Base-by-base conservation (phyloP, 2,329 filamentous ascomycete species). In the Pyrenochaeta sp. region DNA sequence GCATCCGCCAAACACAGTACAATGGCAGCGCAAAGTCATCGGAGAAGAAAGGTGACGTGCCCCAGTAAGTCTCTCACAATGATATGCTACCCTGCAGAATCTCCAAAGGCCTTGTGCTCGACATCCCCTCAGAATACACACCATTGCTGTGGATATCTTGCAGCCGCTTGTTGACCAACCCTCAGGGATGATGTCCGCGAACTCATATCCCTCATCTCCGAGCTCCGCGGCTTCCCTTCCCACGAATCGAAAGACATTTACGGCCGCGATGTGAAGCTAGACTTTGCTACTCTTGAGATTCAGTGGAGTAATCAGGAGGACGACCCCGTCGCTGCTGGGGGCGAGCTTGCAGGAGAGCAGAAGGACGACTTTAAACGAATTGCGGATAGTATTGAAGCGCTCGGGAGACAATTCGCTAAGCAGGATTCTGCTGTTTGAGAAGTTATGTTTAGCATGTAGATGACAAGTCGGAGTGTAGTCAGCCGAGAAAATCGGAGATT, bases 351-450 rank as follows among this genome's bases (percentile, higher is more conserved):
- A 1, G 68, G 59, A 6, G 77, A 79, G 72, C 71, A 74, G 57
- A 79, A 78, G 68, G 72, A 78, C 46, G 75, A 75, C 27, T 78
- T 78, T 58, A 77, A 76, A 72, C 63, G 76, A 29, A 68, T 79
- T 15, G 72, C 62, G n/a, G 73, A 78, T 29, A 77, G 74, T 56
- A 76, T 79, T 35, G 75, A 78, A 60, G 75, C 76, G 41, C 60
- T 78, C 32, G 75, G 62, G 18, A 71, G 77, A 62, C 70, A 67
- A 18, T 78, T 78, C 49, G 77, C 76, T 1, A 78, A 76, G 72
- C 65, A 75, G 50, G 75, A 78, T 48, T 66, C 69, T 49, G 67
- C 75, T 15, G 56, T 76, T 14, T 75, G 63, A 27, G 23, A 27
- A 27, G 23, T 9, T 27, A 27, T 27, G 4, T 27, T 5, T 27